These are phyloP conservation scores for Magnolia officinalis DNA, from an alignment of 164 flowering plant species.

Conservation along the genomic window DNA sequence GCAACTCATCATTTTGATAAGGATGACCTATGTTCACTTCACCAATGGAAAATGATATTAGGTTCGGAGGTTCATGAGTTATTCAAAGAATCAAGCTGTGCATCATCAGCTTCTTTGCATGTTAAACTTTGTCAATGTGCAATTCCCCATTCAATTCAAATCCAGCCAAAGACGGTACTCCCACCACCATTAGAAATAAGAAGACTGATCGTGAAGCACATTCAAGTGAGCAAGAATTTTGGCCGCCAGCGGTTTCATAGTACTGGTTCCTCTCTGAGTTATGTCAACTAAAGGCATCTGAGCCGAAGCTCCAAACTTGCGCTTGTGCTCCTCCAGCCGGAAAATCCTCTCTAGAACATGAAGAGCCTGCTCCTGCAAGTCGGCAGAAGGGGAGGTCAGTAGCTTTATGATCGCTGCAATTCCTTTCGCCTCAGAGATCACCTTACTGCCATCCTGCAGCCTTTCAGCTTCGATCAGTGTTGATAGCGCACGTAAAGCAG, in stretches of 20 bases:
- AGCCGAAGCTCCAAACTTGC: constrained; percentile 43
- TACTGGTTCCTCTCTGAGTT: constrained; percentile 51
- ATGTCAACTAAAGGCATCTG: constrained; percentile 58
- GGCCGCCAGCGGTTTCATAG: constrained; percentile 52
- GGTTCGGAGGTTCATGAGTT: neutral
- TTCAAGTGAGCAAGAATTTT: constrained; percentile 56
- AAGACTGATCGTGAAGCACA: constrained; percentile 62
- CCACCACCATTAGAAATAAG: constrained; percentile 38
- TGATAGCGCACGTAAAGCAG: constrained; percentile 50
- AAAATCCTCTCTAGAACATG: constrained; percentile 51
- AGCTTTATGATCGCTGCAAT: constrained; percentile 45
- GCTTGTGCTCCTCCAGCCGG: constrained; percentile 47
- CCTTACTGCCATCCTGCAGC: constrained; percentile 55
- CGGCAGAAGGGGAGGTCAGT: constrained; percentile 35
- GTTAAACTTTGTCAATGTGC: neutral
- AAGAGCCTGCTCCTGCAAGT: constrained; percentile 55
- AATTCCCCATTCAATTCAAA: neutral
- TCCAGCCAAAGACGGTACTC: neutral
- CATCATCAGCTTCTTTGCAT: neutral
- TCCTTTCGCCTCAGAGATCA: constrained; percentile 49
- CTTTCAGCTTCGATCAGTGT: constrained; percentile 52
- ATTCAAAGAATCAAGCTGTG: neutral
- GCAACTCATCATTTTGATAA: neutral
- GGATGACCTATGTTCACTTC: neutral
- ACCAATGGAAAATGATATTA: neutral